These are phyloP conservation scores for Vigna radiata DNA, from an alignment of 306 rosid genomes.

Conservation along the genomic window DNA sequence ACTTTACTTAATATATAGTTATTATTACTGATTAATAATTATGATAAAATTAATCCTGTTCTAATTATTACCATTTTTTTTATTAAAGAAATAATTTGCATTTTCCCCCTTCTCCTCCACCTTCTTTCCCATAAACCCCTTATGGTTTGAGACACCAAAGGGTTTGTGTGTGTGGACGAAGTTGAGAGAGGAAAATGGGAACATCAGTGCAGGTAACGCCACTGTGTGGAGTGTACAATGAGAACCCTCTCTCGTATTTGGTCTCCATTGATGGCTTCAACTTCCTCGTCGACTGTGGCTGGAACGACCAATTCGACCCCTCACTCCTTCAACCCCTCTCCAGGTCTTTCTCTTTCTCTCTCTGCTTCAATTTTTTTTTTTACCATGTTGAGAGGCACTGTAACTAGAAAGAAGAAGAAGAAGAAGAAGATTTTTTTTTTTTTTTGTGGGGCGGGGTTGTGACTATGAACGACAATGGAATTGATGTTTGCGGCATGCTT, in stretches of 20 bases:
- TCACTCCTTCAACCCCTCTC: slow-evolving; percentile 87
- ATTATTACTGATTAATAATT: no score
- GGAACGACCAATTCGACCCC: slow-evolving; percentile 95
- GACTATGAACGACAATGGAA: background rate
- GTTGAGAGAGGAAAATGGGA: slow-evolving; percentile 60
- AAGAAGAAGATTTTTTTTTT: background rate
- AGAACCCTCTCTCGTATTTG: slow-evolving; percentile 89
- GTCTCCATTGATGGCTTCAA: slow-evolving; percentile 91
- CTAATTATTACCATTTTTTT: background rate
- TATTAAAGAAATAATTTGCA: background rate
- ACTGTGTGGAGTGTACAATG: slow-evolving; percentile 88
- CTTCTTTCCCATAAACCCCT: background rate
- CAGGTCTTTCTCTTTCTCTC: slow-evolving; percentile 55
- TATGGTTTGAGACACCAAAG: background rate
- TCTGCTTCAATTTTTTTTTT: background rate
- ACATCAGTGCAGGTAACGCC: slow-evolving; percentile 93
- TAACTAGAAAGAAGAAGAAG: background rate
- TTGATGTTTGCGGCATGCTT: background rate
- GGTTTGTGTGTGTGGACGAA: background rate
- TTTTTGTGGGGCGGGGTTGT: background rate
- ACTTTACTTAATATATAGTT: no score
- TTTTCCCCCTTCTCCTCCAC: background rate
- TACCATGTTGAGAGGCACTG: background rate
- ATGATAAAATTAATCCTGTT: background rate
- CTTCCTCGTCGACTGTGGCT: slow-evolving; percentile 92